These are phyloP conservation scores for Suillus brevipes DNA, from an alignment of 768 basidiomycete species.

Conservation along the genomic window DNA sequence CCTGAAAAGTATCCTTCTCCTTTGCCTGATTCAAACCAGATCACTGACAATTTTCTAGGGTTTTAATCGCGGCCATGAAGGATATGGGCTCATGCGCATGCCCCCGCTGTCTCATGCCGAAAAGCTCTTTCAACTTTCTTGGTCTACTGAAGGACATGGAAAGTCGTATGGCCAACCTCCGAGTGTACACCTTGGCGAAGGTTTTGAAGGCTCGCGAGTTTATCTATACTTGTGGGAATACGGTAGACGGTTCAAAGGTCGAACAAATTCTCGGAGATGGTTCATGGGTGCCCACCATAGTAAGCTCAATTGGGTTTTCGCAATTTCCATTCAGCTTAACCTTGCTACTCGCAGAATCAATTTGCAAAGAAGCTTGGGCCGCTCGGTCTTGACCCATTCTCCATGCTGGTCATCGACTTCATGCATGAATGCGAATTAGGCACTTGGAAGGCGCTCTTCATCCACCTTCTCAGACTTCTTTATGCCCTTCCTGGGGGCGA, in stretches of 20 bases:
- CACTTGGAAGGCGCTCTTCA: slow-evolving; percentile 29
- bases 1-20: slow-evolving; percentile 17
- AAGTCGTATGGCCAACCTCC: background rate
- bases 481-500: no score
- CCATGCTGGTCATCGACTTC: slow-evolving; percentile 33
- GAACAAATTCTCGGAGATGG: no score
- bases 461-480: slow-evolving; percentile 21
- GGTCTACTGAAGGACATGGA: slow-evolving; percentile 10
- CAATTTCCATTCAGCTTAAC: no score
- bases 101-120: slow-evolving; percentile 16
- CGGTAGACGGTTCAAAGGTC: no score
- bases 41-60: slow-evolving; percentile 18
- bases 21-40: no score
- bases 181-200: background rate
- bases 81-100: slow-evolving; percentile 14
- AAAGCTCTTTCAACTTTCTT: background rate
- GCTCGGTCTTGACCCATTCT: slow-evolving; percentile 22
- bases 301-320: no score
- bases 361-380: slow-evolving; percentile 25
- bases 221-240: background rate
- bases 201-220: background rate
- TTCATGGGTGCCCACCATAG: no score
- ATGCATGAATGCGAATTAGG: slow-evolving; percentile 43
- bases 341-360: slow-evolving; percentile 23
- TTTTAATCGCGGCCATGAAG: slow-evolving; percentile 2